Base-by-base conservation (phyloP, 139 green algal genomes). In the Chlamydomonas urium region DNA sequence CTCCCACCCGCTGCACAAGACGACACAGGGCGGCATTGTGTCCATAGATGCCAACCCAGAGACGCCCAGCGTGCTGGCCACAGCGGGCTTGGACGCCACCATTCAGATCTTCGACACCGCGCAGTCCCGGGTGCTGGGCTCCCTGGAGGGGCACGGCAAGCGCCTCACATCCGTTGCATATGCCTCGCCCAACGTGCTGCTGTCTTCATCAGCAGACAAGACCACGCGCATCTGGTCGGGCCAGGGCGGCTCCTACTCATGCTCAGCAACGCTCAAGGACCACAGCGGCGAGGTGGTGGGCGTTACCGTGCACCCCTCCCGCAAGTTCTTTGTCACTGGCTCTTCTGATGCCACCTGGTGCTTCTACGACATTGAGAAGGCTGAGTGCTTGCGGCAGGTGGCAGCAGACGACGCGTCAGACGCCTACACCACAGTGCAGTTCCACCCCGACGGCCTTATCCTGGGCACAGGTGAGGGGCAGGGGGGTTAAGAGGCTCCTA, bases 361-460 rank as follows among this genome's bases (percentile, higher is more conserved):
- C 37, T 94, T 96, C 74, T 96, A 93, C 62, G 93, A 97, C 63
- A 32, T 96, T 17, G 73, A 75, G 8, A 77, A 73, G 0, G 84
- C 79, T 6, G 59, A 37, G 4, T 96, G 89, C 81, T 77, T 97
- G 14, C 85, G 85, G 3, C 82, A 92, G 85, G 88, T 48, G 60
- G 38, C 10, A 8, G 35, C 66, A 29, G 66, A 62, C 17, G 47
- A 73, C 24, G 21, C 68, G 0, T 50, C n/a, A 31, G 75, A 85
- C 36, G 61, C 75, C 5, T 85, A 81, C 67, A 81, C 81, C 3
- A 59, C 68, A 26, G 35, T 85, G 10, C 65, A 78, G 21, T 89
- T 96, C 50, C 91, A 97, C 73, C 91, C 90, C 2, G 92, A 97
- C 65, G 91, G 92, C 29, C 78, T 97, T 28, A 93, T 98, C 65